These are phyloP conservation scores for Rhodotorula toruloides DNA, from an alignment of 768 basidiomycete genomes.

Conservation along the genomic window DNA sequence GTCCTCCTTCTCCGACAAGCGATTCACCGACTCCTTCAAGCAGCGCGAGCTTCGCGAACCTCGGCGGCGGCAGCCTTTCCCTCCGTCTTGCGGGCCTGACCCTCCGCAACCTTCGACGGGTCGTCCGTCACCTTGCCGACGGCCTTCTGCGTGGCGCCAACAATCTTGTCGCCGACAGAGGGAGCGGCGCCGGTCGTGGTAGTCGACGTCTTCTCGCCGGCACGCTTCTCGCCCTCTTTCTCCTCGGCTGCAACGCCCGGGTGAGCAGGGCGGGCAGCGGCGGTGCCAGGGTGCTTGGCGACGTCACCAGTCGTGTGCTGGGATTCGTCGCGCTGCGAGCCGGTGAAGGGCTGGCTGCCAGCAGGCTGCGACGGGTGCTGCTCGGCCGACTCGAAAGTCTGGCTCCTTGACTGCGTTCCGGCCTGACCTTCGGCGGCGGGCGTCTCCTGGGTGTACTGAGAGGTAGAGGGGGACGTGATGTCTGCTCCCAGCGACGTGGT, in stretches of 20 bases:
- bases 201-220: background rate
- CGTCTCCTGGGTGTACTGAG: background rate
- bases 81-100: conserved; percentile 1
- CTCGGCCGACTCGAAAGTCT: too few species aligned
- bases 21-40: background rate
- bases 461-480: background rate
- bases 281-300: conserved; percentile 6
- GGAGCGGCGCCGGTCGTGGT: background rate
- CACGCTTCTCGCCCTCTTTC: background rate
- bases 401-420: too few species aligned
- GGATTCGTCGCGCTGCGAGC: background rate
- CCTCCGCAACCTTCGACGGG: conserved; percentile 10
- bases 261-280: background rate
- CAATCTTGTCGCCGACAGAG: background rate
- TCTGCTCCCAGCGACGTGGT: background rate
- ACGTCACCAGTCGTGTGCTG: background rate
- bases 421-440: too few species aligned
- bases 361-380: background rate
- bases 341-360: too few species aligned
- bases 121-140: conserved; percentile 11
- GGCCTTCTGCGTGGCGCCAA: background rate
- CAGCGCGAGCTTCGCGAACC: too few species aligned
- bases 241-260: background rate
- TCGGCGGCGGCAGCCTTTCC: conserved; percentile 15
- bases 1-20: background rate